Base-by-base conservation (phyloP, 306 rosid genomes). In the Malus orientalis region DNA sequence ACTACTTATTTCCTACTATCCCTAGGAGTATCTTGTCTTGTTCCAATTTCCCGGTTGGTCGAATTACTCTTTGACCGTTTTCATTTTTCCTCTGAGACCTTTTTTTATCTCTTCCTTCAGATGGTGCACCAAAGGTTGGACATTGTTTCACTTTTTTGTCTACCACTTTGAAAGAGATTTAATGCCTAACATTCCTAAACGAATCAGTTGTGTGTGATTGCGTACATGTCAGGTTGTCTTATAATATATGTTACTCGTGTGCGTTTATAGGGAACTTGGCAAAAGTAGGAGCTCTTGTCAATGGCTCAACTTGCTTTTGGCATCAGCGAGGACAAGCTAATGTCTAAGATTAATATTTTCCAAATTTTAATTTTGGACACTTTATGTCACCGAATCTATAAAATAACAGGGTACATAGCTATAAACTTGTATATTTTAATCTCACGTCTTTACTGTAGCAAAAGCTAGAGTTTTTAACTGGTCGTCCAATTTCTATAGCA, bases 71-170 rank as follows among this genome's bases (percentile, higher is more conserved):
- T 73, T 59, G 79, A 76, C 70, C 59, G n/a, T 49, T 72, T 61
- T 61, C 70, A 25, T 8, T 71, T 20, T 63, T 74, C 79, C 68
- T 63, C 11, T 53, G 45, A 69, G 65, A 75, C 11, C 32, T 22
- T 29, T 30, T 71, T 30, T 63, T 63, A 74, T 32, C 67, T 79
- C 82, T 67, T 73, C 73, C 78, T 36, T 30, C 29, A n/a, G 25
- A 66, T 58, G 83, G n/a, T 30, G 55, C 40, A 51, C 23, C 22
- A 51, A 22, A 51, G 79, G 64, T 53, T 65, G 20, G 25, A 40
- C 11, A 19, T 42, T 51, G 67, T 36, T 51, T 22, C 38, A 33
- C 58, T 16, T 45, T 76, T 76, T 54, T 44, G 25, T 65, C 63
- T 1, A 16, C 62, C 62, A 33, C 64, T 22, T 76, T 58, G 51